Evolutionary conservation across 192 early-diverging fungal species (phyloP), one percentile per base, ranked within the genome.

Genomic region (Entomortierella beljakovae): DNA sequence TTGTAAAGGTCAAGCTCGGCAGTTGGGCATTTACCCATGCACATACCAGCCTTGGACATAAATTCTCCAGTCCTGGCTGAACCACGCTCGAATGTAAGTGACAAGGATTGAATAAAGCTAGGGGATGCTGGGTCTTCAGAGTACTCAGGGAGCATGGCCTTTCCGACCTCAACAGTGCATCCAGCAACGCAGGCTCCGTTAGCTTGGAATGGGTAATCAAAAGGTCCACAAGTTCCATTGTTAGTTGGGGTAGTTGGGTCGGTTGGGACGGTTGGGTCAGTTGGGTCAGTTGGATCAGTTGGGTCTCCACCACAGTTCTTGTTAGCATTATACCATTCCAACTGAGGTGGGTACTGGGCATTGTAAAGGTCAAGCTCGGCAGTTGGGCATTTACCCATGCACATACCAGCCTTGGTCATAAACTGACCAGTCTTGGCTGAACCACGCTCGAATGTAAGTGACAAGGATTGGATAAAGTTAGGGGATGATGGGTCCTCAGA

Each of bases 401-500:
- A n/a, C n/a, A n/a, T n/a, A n/a, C n/a, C n/a, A n/a, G n/a, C n/a
- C n/a, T n/a, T n/a, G n/a, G n/a, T n/a, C n/a, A n/a, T n/a, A n/a
- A n/a, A 71, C 26, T 49, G 55, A 29, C 69, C 69, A 25, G 60
- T 53, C 15, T 63, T 50, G 42, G 60, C 63, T 1, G 69, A 57
- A 15, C 69, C 69, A 32, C 51, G 28, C 38, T 71, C 69, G 38
- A 71, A 71, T 28, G 60, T 63, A 42, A n/a, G 57, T 2, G 60
- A 18, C 8, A 71, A 23, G 25, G 69, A 71, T 32, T 71, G 37
- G 32, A 71, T 53, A 20, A 71, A 71, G 69, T 71, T 62, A n/a
- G 69, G 53, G 0, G 69, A 71, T 53, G 61, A 62, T 35, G 69
- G 69, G n/a, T 71, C 69, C 59, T 71, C 69, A 56, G 69, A 62